A percentile compares a stretch with the other conserved stretches of the same genome.
phyloP scores from a whole-genome alignment of 78 protist genomes.

The Isochrysis galbana region DNA sequence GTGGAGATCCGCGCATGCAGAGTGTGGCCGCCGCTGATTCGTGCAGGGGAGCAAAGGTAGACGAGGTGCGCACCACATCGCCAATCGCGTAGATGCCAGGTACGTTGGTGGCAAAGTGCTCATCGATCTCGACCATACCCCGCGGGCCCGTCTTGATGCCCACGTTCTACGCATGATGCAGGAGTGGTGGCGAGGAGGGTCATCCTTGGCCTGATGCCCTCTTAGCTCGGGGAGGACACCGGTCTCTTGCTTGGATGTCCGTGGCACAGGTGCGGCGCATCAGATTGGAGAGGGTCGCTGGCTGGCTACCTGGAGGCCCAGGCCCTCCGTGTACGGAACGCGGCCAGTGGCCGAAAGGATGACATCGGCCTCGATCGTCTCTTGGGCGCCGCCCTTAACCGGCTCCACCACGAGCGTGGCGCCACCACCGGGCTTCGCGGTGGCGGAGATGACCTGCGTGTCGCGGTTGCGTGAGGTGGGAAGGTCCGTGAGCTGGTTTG shows the following conservation, averaged over 20 bases:
- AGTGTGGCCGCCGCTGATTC: too few species aligned
- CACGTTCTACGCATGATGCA: slow-evolving; percentile 53
- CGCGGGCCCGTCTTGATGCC: slow-evolving; percentile 74
- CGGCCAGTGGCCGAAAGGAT: slow-evolving; percentile 95
- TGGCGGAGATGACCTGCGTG: slow-evolving; percentile 10
- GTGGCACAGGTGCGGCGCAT: too few species aligned
- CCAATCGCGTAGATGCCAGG: slow-evolving; percentile 96
- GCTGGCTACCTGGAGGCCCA: too few species aligned
- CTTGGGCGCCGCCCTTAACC: slow-evolving; percentile 58
- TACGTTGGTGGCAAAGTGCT: slow-evolving; percentile 78
- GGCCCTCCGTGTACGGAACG: slow-evolving; percentile 83
- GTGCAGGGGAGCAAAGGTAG: too few species aligned
- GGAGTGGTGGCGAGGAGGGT: background rate
- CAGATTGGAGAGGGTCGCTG: background rate
- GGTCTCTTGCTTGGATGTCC: too few species aligned
- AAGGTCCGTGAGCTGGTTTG: too few species aligned
- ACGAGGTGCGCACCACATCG: slow-evolving; percentile 93
- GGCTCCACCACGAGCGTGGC: slow-evolving; percentile 69
- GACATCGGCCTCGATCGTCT: slow-evolving; percentile 54
- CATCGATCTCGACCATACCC: slow-evolving; percentile 77
- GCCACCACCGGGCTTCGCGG: background rate
- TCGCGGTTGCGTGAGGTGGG: too few species aligned
- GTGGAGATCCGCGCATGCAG: too few species aligned
- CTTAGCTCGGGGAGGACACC: too few species aligned
- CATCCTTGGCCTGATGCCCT: background rate